Conservation (phyloP, 2,329 filamentous ascomycete genomes). For the Coleophoma cylindrospora region DNA sequence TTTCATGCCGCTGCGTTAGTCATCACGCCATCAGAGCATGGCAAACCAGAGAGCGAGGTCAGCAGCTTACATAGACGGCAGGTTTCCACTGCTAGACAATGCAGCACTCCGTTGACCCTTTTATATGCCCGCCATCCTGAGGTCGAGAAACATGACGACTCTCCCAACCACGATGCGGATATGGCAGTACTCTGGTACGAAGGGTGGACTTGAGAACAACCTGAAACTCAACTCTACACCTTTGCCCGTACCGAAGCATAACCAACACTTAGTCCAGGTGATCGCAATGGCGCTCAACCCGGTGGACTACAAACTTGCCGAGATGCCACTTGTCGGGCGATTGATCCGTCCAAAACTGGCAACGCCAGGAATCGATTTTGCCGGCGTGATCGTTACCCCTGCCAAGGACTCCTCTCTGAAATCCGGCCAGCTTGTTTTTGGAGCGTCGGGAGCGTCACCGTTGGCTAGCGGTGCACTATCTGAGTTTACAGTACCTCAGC, state of each 20-base stretch:
- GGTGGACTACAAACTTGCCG: slow-evolving; percentile 57
- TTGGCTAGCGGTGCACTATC: slow-evolving; percentile 8
- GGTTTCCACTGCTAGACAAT: no score
- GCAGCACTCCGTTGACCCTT: no score
- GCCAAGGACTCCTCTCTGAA: slow-evolving; percentile 7
- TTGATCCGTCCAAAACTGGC: slow-evolving; percentile 35
- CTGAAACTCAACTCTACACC: slow-evolving; percentile 8
- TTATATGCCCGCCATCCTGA: background rate
- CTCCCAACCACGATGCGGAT: slow-evolving; percentile 4
- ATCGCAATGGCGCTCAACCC: slow-evolving; percentile 14
- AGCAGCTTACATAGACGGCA: no score
- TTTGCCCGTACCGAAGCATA: slow-evolving; percentile 2
- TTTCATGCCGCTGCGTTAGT: no score
- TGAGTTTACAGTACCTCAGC: slow-evolving; percentile 6
- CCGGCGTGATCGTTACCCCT: slow-evolving; percentile 10
- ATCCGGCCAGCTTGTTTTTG: slow-evolving; percentile 28
- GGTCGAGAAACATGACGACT: background rate
- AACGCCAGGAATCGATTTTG: slow-evolving; percentile 30
- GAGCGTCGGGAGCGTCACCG: slow-evolving; percentile 15
- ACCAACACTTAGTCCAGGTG: slow-evolving; percentile 11
- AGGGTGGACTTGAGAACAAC: slow-evolving; percentile 9
- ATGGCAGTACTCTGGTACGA: slow-evolving; percentile 11
- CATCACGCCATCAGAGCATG: no score
- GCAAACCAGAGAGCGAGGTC: no score
- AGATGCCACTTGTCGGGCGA: slow-evolving; percentile 37